These are phyloP conservation scores for Trichoderma sp. DNA, from an alignment of 2,329 filamentous ascomycete genomes.

Conservation along the genomic window DNA sequence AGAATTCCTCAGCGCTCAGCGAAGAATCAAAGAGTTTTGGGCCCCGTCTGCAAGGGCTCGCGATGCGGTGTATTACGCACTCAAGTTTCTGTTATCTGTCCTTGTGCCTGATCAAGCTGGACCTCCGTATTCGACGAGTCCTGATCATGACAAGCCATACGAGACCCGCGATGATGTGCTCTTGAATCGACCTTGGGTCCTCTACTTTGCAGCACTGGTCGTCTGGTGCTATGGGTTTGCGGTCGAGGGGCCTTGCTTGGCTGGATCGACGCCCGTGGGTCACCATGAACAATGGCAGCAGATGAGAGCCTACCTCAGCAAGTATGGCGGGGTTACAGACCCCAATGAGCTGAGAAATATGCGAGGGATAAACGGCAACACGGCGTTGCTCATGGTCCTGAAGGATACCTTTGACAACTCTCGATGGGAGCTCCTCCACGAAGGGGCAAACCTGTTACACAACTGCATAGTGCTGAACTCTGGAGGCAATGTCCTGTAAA, in stretches of 20 bases:
- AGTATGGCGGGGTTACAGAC: slow-evolving; percentile 67
- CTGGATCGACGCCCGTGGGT: slow-evolving; percentile 51
- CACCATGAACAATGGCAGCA: slow-evolving; percentile 67
- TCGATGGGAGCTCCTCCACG: slow-evolving; percentile 87
- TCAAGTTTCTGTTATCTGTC: slow-evolving; percentile 85
- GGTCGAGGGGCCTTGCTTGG: slow-evolving; percentile 72
- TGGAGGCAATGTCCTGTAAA: slow-evolving; percentile 31
- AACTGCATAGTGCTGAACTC: slow-evolving; percentile 66
- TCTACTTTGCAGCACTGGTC: slow-evolving; percentile 88
- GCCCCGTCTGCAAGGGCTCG: slow-evolving; percentile 83
- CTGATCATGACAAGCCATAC: slow-evolving; percentile 57
- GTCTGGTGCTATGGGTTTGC: slow-evolving; percentile 96
- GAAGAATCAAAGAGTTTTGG: slow-evolving; percentile 86
- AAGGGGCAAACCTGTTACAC: slow-evolving; percentile 74
- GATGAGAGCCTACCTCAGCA: slow-evolving; percentile 75
- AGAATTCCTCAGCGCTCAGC: slow-evolving; percentile 75
- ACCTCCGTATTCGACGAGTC: slow-evolving; percentile 39
- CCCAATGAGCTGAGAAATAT: slow-evolving; percentile 75
- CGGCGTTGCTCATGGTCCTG: slow-evolving; percentile 77
- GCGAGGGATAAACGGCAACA: slow-evolving; percentile 76
- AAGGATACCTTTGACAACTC: slow-evolving; percentile 78
- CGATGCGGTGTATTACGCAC: slow-evolving; percentile 88
- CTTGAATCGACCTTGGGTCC: slow-evolving; percentile 88
- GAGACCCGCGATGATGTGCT: slow-evolving; percentile 84
- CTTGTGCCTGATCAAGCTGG: slow-evolving; percentile 55